Base-by-base conservation (phyloP, 2,329 filamentous ascomycete genomes). In the Simplicillium aogashimaense region DNA sequence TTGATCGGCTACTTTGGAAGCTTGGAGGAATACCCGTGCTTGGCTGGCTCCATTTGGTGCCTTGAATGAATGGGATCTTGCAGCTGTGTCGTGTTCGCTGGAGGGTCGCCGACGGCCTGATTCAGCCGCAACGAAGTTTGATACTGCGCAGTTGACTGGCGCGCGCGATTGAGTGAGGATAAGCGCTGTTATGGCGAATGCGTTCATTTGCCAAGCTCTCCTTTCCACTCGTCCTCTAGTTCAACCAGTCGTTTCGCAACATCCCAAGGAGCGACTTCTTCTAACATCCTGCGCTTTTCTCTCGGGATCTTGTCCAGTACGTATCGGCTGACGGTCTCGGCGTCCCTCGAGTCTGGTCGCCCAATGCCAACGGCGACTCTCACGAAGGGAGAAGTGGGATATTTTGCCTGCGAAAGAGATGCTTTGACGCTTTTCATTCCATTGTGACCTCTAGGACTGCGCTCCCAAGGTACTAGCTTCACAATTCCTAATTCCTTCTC, bases 301-400 rank as follows among this genome's bases (percentile, higher is more conserved):
- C 51, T 46, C 9, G 68, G 72, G 68, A 92, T 79, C 51, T 77
- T 76, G 42, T 70, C 70, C 49, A 97, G 63, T 34, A 97, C 89
- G 64, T 90, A 94, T 17, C 76, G 66, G 34, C 81, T 76, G 9
- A 97, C 88, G 2, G 75, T 76, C 31, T 66, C 63, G 16, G 69
- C 66, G 37, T 86, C 80, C 46, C 88, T 71, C 46, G 73, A 81
- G 35, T 65, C 67, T 0, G 90, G 90, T 35, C 92, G 67, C n/a
- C 86, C 89, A 63, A 97, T 95, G 0, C 92, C 92, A 11, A 97
- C 66, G 0, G 84, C 81, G 38, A 97, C 76, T 43, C 85, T 69
- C 47, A 57, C 70, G 65, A 66, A 74, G 12, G 57, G 61, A 0
- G 63, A 60, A 1, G 49, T 54, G 3, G 60, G 57, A 37, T 65